A percentile compares a stretch with the other conserved stretches of the same genome.
phyloP scores from a whole-genome alignment of 768 basidiomycete species.

The Rickenella mellea region DNA sequence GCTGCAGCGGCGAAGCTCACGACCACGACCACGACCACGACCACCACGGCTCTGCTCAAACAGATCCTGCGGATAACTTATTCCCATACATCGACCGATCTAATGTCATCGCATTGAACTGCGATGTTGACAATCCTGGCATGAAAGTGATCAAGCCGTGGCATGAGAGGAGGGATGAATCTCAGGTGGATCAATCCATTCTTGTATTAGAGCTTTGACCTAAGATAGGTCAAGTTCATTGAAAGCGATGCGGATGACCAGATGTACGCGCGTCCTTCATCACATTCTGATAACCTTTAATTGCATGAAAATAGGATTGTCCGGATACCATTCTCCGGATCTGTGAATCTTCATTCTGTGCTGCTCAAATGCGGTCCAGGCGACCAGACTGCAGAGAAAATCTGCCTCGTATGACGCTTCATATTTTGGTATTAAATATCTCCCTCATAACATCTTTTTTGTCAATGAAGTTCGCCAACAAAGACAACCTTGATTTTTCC shows the following conservation, averaged over 20 bases:
- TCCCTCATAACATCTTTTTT: background rate
- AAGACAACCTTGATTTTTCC: constrained; percentile 72
- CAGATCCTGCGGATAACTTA: constrained; percentile 60
- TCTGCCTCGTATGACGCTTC: constrained; percentile 48
- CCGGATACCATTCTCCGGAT: constrained; percentile 80
- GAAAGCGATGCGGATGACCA: constrained; percentile 92
- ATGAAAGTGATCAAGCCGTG: constrained; percentile 77
- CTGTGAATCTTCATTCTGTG: constrained; percentile 75
- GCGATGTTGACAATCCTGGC: constrained; percentile 32
- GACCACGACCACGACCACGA: constrained; percentile 50
- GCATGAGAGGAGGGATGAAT: constrained; percentile 67
- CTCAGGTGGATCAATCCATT: constrained; percentile 35
- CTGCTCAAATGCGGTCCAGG: constrained; percentile 78
- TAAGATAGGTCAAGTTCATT: constrained; percentile 41
- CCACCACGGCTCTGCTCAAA: constrained; percentile 29
- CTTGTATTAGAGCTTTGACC: background rate
- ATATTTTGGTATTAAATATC: no score
- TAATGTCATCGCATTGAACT: constrained; percentile 78
- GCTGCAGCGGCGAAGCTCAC: constrained; percentile 45
- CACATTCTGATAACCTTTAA: background rate
- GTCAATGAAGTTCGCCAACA: constrained; percentile 67
- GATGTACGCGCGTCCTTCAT: constrained; percentile 36
- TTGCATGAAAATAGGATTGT: constrained; percentile 55
- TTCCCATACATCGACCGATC: constrained; percentile 66
- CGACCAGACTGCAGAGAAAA: constrained; percentile 65